Base-by-base conservation (phyloP, 495 filamentous ascomycete genomes). In the Annulohypoxylon moriforme region DNA sequence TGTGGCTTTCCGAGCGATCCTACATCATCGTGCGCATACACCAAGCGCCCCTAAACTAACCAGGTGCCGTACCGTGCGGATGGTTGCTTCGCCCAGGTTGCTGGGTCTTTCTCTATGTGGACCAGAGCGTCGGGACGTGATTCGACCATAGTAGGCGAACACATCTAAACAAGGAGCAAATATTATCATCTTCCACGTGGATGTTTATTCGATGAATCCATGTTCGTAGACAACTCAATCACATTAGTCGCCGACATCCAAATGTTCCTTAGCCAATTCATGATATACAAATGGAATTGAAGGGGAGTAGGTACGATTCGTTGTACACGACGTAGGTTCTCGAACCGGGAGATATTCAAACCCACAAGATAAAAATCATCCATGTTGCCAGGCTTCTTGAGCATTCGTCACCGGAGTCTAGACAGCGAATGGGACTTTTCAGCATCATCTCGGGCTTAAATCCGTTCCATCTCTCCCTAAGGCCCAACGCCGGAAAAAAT, bases 1-100 rank as follows among this genome's bases (percentile, higher is more conserved):
- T 72, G 69, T 72, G 64, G 69, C 63, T 72, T 72, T 59, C 69
- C 64, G 64, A 58, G 44, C 36, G 64, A 68, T 60, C 60, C 47
- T 63, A 68, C 69, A 64, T 64, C 64, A 61, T 60, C 69, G 59
- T 57, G 69, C 60, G 64, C 58, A 67, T 60, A 65, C 46, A 60
- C 53, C 59, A 63, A 65, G 69, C 42, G 29, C 56, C 61, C 38
- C 55, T 57, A 29, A 29, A 29, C 27, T 29, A 29, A 2, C 27
- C 5, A 46, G 55, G 33, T 66, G 50, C 57, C 42, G 69, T 40
- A 14, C 64, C 52, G 64, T 29, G 59, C 69, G 69, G 69, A 60
- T 68, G 64, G 46, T 55, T 67, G 64, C 69, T 64, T 72, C 58
- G 24, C 42, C 63, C 64, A 49, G 27, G 38, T 61, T 20, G 53